Conservation (phyloP, 2,329 filamentous ascomycete genomes). For the Cryphonectria carpinicola region DNA sequence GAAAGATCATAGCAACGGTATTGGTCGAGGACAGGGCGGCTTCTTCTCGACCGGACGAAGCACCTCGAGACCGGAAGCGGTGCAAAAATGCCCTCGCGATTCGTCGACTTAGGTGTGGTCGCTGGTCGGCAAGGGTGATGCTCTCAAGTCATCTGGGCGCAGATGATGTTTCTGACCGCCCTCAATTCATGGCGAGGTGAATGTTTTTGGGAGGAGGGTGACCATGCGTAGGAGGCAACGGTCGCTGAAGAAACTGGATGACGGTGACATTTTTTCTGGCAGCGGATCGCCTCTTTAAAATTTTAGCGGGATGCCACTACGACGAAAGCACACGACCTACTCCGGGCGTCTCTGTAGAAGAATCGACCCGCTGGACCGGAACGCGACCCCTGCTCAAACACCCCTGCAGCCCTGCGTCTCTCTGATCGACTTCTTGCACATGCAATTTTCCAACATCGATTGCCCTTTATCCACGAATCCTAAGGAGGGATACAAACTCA, state of each 20-base stretch:
- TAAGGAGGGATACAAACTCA: background rate
- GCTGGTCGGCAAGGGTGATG: background rate
- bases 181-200: conserved; percentile 5
- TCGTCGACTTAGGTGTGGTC: background rate
- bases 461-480: background rate
- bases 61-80: conserved; percentile 12
- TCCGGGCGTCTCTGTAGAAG: conserved; percentile 11
- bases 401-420: conserved; percentile 17
- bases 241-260: conserved; percentile 25
- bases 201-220: background rate
- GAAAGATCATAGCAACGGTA: conserved; percentile 35
- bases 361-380: conserved; percentile 11
- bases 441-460: conserved; percentile 11
- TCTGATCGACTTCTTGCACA: conserved; percentile 12
- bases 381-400: conserved; percentile 13
- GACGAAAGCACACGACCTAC: background rate
- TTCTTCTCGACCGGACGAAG: conserved; percentile 8
- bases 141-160: conserved; percentile 25
- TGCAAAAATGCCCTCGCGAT: background rate
- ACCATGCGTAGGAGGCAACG: conserved; percentile 16
- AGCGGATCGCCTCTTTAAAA: conserved; percentile 15
- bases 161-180: conserved; percentile 10
- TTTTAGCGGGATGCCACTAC: conserved; percentile 19
- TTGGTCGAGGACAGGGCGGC: background rate
- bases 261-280: conserved; percentile 28